Conservation (phyloP, 495 filamentous ascomycete species). For the Cercophora samala region DNA sequence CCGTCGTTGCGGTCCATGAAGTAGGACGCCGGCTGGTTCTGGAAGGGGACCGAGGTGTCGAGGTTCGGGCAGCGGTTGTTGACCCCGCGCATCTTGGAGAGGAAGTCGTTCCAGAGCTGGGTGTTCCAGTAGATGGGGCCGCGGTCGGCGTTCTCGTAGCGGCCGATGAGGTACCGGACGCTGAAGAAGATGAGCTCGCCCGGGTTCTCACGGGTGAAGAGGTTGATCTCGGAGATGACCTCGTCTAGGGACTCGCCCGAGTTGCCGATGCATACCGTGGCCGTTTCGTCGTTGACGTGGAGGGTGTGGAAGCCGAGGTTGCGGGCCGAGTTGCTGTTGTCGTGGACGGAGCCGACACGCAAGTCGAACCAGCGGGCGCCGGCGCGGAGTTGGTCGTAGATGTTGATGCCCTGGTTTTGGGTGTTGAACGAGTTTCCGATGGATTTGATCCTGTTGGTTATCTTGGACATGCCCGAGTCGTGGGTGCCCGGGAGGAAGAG, state of each 20-base stretch:
- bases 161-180: slow-evolving; percentile 29
- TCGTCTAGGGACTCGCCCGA: slow-evolving; percentile 29
- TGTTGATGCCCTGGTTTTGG: slow-evolving; percentile 30
- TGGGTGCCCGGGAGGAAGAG: slow-evolving; percentile 34
- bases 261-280: slow-evolving; percentile 25
- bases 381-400: slow-evolving; percentile 30
- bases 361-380: slow-evolving; percentile 36
- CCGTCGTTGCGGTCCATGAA: slow-evolving; percentile 26
- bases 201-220: slow-evolving; percentile 30
- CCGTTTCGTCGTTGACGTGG: slow-evolving; percentile 23
- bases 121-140: slow-evolving; percentile 24
- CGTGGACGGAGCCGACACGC: slow-evolving; percentile 25
- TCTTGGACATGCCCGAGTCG: slow-evolving; percentile 33
- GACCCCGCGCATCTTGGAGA: slow-evolving; percentile 21
- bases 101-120: slow-evolving; percentile 18
- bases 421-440: slow-evolving; percentile 26
- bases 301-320: slow-evolving; percentile 24
- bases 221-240: slow-evolving; percentile 34
- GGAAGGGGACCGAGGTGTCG: slow-evolving; percentile 21
- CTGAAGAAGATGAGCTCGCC: slow-evolving; percentile 37
- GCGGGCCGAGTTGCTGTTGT: slow-evolving; percentile 4
- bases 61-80: slow-evolving; percentile 26
- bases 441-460: slow-evolving; percentile 23
- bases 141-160: slow-evolving; percentile 21
- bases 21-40: slow-evolving; percentile 21